Evolutionary conservation across 176 grass and related monocot species (phyloP).

Genomic region (Oryza australiensis): DNA sequence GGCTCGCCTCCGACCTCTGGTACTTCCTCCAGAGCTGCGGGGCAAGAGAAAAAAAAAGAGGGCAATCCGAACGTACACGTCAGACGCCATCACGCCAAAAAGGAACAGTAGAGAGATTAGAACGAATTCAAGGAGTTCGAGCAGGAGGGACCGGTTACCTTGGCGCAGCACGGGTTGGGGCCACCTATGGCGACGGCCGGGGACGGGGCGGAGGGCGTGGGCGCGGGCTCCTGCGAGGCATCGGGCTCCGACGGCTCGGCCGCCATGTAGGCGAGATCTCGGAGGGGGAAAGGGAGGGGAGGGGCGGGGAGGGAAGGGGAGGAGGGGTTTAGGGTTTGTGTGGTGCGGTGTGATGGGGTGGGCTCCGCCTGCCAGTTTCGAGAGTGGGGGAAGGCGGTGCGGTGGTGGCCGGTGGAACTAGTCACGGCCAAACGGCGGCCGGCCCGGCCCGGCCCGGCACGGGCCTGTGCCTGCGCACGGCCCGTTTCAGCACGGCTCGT

Average conservation of each 20-base stretch:
- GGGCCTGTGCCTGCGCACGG: too few relatives aligned
- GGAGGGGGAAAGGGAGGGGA: not conserved
- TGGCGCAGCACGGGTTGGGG: conserved; percentile 68
- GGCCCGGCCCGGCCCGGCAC: too few relatives aligned
- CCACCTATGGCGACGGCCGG: not conserved
- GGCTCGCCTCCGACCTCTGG: conserved; percentile 52
- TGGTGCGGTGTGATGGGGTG: not conserved
- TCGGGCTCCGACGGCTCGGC: conserved; percentile 20
- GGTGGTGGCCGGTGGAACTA: too few relatives aligned
- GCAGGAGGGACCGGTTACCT: conserved; percentile 33
- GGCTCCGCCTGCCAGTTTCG: not conserved
- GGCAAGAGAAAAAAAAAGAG: not conserved
- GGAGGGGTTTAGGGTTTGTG: conserved; percentile 39
- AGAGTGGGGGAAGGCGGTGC: not conserved
- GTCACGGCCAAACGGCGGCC: too few relatives aligned
- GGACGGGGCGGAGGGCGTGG: not conserved
- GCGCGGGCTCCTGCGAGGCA: not conserved
- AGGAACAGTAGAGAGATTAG: not conserved
- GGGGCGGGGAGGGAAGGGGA: not conserved
- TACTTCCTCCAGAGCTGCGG: conserved; percentile 71
- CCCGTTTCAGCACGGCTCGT: too few relatives aligned
- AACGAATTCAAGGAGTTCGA: not conserved
- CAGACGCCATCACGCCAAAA: not conserved
- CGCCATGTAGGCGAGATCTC: conserved; percentile 38
- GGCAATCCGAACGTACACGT: not conserved